A percentile compares a stretch with the other conserved stretches of the same genome.
phyloP scores from a whole-genome alignment of 1,139 yeast genomes.

The Pneumocystis carinii region DNA sequence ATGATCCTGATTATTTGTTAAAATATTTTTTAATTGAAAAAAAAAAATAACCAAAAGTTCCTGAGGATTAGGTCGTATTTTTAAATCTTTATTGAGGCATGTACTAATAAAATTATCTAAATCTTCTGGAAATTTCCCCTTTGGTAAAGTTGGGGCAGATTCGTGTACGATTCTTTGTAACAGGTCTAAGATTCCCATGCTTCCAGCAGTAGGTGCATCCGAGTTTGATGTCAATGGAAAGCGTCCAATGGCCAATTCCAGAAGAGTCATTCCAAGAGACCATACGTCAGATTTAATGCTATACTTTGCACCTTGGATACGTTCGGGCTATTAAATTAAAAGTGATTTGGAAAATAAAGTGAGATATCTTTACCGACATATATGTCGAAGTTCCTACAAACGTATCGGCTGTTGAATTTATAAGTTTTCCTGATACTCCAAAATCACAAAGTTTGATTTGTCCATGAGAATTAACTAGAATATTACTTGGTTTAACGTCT shows the following conservation, averaged over 20 bases:
- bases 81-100: conserved; percentile 55
- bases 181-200: conserved; percentile 78
- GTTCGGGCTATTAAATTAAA: conserved; percentile 42
- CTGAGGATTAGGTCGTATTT: conserved; percentile 43
- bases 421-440: conserved; percentile 91
- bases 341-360: neutral
- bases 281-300: conserved; percentile 93
- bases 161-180: conserved; percentile 88
- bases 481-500: conserved; percentile 94
- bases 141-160: conserved; percentile 61
- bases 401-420: conserved; percentile 88
- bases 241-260: conserved; percentile 79
- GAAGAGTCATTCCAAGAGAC: conserved; percentile 79
- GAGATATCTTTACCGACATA: conserved; percentile 44
- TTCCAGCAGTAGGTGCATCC: neutral
- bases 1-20: neutral
- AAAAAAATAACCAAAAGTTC: conserved; percentile 34
- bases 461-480: conserved; percentile 62
- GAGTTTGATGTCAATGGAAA: conserved; percentile 88
- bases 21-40: neutral
- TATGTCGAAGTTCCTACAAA: conserved; percentile 96
- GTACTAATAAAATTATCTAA: conserved; percentile 50
- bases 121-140: conserved; percentile 25
- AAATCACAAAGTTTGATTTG: conserved; percentile 87
- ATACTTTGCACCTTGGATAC: conserved; percentile 56